phyloP scores from a whole-genome alignment of 208 protist genomes.

The Acanthamoeba quina region DNA sequence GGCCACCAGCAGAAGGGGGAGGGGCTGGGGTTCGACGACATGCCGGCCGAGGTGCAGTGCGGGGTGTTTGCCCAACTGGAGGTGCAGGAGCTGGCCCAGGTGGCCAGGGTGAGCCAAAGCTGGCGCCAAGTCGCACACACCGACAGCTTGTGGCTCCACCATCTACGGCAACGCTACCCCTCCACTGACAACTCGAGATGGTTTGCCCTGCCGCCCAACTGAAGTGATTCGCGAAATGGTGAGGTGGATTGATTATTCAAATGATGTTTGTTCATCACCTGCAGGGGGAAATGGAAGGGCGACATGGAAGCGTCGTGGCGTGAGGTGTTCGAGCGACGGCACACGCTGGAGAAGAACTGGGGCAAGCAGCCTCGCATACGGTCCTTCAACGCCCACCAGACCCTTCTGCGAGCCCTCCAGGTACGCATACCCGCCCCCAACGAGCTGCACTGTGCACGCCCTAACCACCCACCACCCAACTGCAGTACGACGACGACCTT shows the following conservation, averaged over 20 bases:
- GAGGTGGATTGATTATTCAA: background rate
- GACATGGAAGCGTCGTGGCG: constrained; percentile 9
- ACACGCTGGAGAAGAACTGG: background rate
- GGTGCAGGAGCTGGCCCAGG: background rate
- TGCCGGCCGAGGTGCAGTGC: constrained; percentile 33
- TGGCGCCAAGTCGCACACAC: background rate
- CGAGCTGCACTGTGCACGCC: background rate
- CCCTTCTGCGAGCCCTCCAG: constrained; percentile 9
- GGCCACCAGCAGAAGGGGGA: no score
- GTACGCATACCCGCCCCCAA: background rate
- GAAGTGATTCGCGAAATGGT: background rate
- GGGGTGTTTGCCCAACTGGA: background rate
- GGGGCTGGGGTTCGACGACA: constrained; percentile 22
- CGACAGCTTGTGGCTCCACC: constrained; percentile 24
- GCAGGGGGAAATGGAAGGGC: background rate
- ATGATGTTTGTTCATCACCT: no score
- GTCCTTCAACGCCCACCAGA: background rate
- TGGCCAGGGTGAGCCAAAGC: background rate
- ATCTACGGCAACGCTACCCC: background rate
- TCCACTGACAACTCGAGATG: background rate
- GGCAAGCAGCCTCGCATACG: background rate
- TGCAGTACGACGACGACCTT: constrained; percentile 25
- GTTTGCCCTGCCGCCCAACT: background rate
- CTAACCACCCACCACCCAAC: background rate
- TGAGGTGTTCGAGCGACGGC: constrained; percentile 2